Conservation (phyloP, 1,284 basidiomycete genomes). For the Meripilus lineatus region DNA sequence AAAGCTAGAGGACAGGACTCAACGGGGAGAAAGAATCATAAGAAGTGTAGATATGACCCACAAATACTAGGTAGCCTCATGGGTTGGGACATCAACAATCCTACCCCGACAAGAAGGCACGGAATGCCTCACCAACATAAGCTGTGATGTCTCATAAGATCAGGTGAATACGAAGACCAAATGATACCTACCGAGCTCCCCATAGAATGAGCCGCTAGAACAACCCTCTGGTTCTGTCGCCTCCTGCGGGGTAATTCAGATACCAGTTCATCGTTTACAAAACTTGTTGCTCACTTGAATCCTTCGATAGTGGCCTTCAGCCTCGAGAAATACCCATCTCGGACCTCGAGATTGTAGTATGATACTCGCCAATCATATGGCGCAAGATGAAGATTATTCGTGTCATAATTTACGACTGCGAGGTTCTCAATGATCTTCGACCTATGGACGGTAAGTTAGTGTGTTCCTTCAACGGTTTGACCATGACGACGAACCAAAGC, state of each 20-base stretch:
- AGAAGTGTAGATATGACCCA: conserved; percentile 29
- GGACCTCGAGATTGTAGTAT: conserved; percentile 87
- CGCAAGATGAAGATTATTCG: conserved; percentile 83
- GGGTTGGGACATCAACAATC: no score
- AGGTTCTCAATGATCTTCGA: conserved; percentile 93
- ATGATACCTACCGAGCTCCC: conserved; percentile 58
- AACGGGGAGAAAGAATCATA: neutral
- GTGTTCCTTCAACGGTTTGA: neutral
- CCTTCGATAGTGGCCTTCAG: conserved; percentile 85
- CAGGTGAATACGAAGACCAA: conserved; percentile 2
- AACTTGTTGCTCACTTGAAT: conserved; percentile 51
- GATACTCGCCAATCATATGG: conserved; percentile 91
- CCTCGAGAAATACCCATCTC: conserved; percentile 90
- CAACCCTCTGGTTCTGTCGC: conserved; percentile 77
- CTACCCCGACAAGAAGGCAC: no score
- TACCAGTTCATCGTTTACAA: conserved; percentile 2
- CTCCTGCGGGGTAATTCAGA: conserved; percentile 35
- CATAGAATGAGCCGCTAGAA: conserved; percentile 89
- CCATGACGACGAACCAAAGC: conserved; percentile 61
- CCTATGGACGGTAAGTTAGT: conserved; percentile 35
- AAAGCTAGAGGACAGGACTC: conserved; percentile 50
- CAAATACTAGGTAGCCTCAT: conserved; percentile 55
- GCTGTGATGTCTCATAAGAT: conserved; percentile 27
- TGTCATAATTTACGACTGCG: conserved; percentile 87
- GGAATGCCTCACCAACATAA: conserved; percentile 43